These are phyloP conservation scores for Acer campestre DNA, from an alignment of 345 rosid species.

Conservation along the genomic window DNA sequence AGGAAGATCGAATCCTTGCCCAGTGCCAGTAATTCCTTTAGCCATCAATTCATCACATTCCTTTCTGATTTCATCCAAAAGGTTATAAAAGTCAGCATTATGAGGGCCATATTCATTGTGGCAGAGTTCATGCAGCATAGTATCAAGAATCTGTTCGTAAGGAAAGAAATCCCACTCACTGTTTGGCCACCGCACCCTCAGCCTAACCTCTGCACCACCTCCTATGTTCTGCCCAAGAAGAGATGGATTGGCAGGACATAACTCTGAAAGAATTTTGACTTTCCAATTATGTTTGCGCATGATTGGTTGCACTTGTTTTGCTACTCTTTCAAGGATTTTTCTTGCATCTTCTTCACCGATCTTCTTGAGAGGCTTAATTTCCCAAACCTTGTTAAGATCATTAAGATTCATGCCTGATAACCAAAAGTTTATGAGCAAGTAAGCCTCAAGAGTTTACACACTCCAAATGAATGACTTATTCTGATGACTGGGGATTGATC, in stretches of 20 bases:
- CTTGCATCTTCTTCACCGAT: conserved; percentile 37
- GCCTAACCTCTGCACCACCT: conserved; percentile 36
- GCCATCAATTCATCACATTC: conserved; percentile 54
- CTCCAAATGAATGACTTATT: background rate
- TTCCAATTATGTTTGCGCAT: conserved; percentile 39
- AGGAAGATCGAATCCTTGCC: conserved; percentile 50
- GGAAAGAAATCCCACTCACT: conserved; percentile 36
- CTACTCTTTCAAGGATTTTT: conserved; percentile 31
- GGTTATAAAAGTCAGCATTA: conserved; percentile 30
- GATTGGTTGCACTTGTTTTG: conserved; percentile 40
- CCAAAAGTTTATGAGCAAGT: background rate
- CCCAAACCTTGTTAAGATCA: conserved; percentile 40
- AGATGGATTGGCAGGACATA: conserved; percentile 32
- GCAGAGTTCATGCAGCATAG: conserved; percentile 44
- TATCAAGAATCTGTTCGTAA: conserved; percentile 33
- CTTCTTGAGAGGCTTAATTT: conserved; percentile 34
- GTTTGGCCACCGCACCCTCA: conserved; percentile 30
- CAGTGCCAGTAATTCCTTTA: conserved; percentile 47
- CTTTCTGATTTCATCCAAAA: conserved; percentile 39
- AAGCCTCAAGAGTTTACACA: background rate
- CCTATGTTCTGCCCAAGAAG: conserved; percentile 38
- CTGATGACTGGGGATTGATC: background rate
- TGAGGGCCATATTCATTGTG: conserved; percentile 43
- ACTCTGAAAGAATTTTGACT: conserved; percentile 34
- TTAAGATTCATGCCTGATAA: conserved; percentile 32